Conservation (phyloP, 75 land plant genomes). For the Pinus tabuliformis region DNA sequence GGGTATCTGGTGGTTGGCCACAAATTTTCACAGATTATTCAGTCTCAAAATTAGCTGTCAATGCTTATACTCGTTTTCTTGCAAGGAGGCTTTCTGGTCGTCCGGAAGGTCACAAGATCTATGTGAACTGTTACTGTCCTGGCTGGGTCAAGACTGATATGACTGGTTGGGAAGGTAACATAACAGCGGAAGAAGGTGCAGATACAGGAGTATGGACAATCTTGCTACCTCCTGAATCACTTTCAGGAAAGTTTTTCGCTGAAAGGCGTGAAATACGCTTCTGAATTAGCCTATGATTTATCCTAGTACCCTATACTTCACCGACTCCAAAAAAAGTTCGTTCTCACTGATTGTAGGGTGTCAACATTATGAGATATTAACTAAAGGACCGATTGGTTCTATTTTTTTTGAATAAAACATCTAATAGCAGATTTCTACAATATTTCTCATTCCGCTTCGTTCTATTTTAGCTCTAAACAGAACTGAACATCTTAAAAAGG, state of each 20-base stretch:
- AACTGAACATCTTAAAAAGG: no score
- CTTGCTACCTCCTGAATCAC: constrained; percentile 41
- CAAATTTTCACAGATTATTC: constrained; percentile 59
- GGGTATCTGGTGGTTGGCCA: constrained; percentile 75
- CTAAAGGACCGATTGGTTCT: no score
- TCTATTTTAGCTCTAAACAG: no score
- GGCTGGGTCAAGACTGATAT: constrained; percentile 90
- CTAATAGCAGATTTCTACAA: no score
- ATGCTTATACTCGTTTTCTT: constrained; percentile 75
- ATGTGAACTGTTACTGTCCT: constrained; percentile 74
- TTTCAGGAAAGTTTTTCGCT: constrained; percentile 73
- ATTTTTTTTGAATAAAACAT: no score
- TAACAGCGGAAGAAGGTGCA: constrained; percentile 67
- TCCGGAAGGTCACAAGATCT: constrained; percentile 64
- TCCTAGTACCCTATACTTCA: no score
- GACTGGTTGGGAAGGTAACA: constrained; percentile 68
- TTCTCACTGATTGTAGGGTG: no score
- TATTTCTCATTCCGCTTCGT: no score
- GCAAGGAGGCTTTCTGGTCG: constrained; percentile 37
- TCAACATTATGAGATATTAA: no score
- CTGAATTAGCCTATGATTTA: constrained; percentile 13
- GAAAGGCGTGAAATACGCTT: constrained; percentile 64
- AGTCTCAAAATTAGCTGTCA: constrained; percentile 85
- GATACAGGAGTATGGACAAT: constrained; percentile 89
- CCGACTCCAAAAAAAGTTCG: no score